Evolutionary conservation across 371 early-diverging fungal genomes (phyloP), one percentile per base, ranked within the genome.

Genomic region (Apophysomyces variabilis): DNA sequence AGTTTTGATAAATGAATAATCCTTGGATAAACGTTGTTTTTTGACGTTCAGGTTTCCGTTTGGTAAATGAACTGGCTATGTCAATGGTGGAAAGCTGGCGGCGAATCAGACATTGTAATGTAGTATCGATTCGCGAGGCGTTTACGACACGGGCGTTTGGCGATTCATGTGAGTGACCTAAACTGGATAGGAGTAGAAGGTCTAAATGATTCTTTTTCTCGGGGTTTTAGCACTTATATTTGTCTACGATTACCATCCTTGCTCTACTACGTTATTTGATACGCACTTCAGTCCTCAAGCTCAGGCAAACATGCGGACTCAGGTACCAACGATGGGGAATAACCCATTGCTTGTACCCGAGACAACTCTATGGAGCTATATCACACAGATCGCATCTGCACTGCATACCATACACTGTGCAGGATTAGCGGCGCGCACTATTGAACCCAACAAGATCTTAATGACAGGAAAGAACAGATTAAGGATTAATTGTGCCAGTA

Each of bases 71-170:
- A 60, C 41, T 82, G 44, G 91, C 93, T 0, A 91, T 98, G 84
- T 72, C 86, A 21, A 85, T 86, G 21, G 85, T 96, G n/a, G 96
- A 96, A 64, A 82, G 69, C 26, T 96, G 97, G 96, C 82, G 90
- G 39, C 74, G 86, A 50, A 86, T 97, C 16, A 79, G 90, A 50
- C 95, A 95, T 76, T 89, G 95, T 18, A 92, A 90, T 64, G 82
- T 97, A 63, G 93, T 95, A 9, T 90, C 90, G 7, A 85, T 97
- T 37, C 86, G 91, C n/a, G 97, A 97, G 75, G 97, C 93, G 13
- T 97, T 98, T 72, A 95, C 96, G 0, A 96, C 96, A 5, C 91
- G 90, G 58, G 94, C 94, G 4, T 98, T 98, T 87, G 96, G 95
- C 16, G 98, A 97, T 74, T 85, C 90, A 61, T 97, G 93, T 91